Evolutionary conservation across 306 rosid species (phyloP), one percentile per base, ranked within the genome.

Genomic region (Quercus gilva): DNA sequence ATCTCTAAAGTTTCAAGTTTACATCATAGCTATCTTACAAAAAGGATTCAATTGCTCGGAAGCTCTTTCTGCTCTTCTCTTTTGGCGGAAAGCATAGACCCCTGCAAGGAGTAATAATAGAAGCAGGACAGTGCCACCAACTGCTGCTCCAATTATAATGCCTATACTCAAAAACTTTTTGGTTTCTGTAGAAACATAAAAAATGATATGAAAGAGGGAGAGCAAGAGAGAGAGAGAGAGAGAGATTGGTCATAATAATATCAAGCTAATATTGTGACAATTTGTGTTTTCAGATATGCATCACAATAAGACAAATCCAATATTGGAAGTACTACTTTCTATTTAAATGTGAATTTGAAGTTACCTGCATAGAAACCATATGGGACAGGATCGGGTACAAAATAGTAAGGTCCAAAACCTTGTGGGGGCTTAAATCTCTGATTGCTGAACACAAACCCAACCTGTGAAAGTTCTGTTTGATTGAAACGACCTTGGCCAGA

Each of bases 401-500:
- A 84, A 84, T 41, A 76, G 79, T 19, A 85, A 26, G 98, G 94
- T 81, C 97, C 97, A 56, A 82, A 94, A 20, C 0, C 2, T 1
- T 0, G 0, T 11, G 90, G 87, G 58, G 92, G 85, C 23, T 79
- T 31, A 81, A 76, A 86, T 43, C 76, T 78, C 80, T 89, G 95
- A 84, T 70, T 84, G 82, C 92, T 89, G 8, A 94, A 78, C 55
- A 79, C 5, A 76, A 81, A 89, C 5, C 78, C 91, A 60, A 89
- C 67, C 18, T 28, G 55, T 1, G 80, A 67, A 67, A 88, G 76
- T 13, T 71, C 91, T 1, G 85, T 78, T 78, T 81, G 71, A 35
- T 80, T 85, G 89, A 94, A 94, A 61, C 1, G 43, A 43, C 81
- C 83, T 29, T 76, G 69, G 55, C 71, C 85, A 33, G 52, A 72